Evolutionary conservation across 2,329 filamentous ascomycete species (phyloP).

Genomic region (Fusarium coicis): DNA sequence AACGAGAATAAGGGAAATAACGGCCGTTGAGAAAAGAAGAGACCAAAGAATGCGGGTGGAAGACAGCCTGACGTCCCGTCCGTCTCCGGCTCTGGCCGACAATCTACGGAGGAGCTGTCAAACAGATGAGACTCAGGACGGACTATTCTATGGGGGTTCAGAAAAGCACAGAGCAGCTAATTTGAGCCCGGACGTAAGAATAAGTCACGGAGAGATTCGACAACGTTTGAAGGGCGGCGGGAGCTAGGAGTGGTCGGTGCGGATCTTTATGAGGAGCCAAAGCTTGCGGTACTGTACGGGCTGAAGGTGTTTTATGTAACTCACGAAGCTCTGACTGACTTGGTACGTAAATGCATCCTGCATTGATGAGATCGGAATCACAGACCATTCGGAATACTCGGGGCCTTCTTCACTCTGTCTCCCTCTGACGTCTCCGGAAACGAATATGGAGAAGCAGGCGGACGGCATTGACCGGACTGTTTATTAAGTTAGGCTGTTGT

Average conservation of each 20-base stretch:
- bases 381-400: constrained; percentile 6
- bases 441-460: background rate
- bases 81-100: constrained; percentile 42
- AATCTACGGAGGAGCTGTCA: background rate
- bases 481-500: background rate
- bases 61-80: background rate
- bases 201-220: constrained; percentile 7
- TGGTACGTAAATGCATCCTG: background rate
- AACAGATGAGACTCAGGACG: background rate
- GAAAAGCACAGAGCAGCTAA: background rate
- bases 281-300: background rate
- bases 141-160: background rate
- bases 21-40: background rate
- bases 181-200: constrained; percentile 11
- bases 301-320: background rate
- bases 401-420: background rate
- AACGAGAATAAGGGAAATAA: background rate
- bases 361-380: constrained; percentile 18
- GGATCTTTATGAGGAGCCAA: constrained; percentile 13
- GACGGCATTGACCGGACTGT: background rate
- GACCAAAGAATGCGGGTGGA: background rate
- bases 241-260: constrained; percentile 31
- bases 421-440: background rate
- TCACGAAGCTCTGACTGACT: background rate
- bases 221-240: constrained; percentile 4